Evolutionary conservation across 805 yeast genomes (phyloP).

Genomic region (Kodamaea laetipori): DNA sequence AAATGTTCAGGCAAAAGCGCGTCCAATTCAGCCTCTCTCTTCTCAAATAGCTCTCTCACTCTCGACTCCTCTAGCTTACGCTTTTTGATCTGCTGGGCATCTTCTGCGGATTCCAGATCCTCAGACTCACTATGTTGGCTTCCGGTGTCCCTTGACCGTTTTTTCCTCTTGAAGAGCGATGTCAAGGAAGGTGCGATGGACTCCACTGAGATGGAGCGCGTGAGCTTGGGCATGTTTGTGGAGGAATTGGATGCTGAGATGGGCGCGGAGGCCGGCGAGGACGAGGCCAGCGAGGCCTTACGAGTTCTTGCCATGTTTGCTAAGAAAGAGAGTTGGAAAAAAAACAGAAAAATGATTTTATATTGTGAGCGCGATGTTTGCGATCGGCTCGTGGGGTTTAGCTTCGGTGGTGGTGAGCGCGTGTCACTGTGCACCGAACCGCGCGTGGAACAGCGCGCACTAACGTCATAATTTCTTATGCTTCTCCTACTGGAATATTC

Average conservation of each 20-base stretch:
- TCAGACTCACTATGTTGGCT: slow-evolving; percentile 14
- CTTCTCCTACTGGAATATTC: too few species aligned
- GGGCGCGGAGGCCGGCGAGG: slow-evolving; percentile 2
- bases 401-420: too few species aligned
- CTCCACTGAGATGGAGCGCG: slow-evolving; percentile 43
- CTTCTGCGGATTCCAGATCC: slow-evolving; percentile 19
- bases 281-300: slow-evolving; percentile 1
- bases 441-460: too few species aligned
- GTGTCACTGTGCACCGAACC: too few species aligned
- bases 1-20: slow-evolving; percentile 65
- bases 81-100: slow-evolving; percentile 19
- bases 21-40: slow-evolving; percentile 62
- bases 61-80: slow-evolving; percentile 28
- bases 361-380: too few species aligned
- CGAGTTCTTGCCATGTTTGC: slow-evolving; percentile 4
- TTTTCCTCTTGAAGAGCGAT: slow-evolving; percentile 32
- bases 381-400: too few species aligned
- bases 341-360: too few species aligned
- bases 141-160: slow-evolving; percentile 12
- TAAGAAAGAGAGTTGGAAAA: background rate
- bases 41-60: slow-evolving; percentile 35
- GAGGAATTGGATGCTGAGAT: slow-evolving; percentile 3
- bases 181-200: slow-evolving; percentile 40
- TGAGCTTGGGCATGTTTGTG: slow-evolving; percentile 16
- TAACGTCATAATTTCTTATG: too few species aligned